phyloP scores from a whole-genome alignment of 2,329 filamentous ascomycete genomes.

The Didymella segeticola region DNA sequence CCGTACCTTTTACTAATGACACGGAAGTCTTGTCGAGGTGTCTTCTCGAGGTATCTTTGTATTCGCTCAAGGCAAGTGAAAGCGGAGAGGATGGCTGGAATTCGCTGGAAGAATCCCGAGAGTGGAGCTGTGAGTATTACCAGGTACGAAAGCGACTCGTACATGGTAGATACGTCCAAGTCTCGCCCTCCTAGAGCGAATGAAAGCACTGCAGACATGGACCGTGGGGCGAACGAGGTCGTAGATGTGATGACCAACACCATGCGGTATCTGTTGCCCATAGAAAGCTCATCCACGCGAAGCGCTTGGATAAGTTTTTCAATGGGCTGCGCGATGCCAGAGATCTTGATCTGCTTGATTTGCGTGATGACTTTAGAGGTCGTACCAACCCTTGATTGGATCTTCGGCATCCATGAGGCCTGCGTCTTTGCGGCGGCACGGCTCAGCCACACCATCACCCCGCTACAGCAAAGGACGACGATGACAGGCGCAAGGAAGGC shows the following conservation, averaged over 20 bases:
- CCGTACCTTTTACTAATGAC: too few species aligned
- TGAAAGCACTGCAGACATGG: conserved; percentile 1
- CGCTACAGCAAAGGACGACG: conserved; percentile 25
- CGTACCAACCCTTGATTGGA: conserved; percentile 34
- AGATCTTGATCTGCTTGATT: conserved; percentile 52
- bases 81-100: background rate
- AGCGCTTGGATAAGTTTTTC: conserved; percentile 43
- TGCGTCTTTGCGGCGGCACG: conserved; percentile 31
- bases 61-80: conserved; percentile 2
- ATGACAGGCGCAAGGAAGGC: conserved; percentile 30
- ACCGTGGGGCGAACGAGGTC: background rate
- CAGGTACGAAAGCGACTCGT: conserved; percentile 7
- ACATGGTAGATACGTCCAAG: conserved; percentile 1
- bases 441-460: conserved; percentile 23
- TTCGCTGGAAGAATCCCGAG: background rate
- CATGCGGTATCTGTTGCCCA: background rate
- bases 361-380: conserved; percentile 41
- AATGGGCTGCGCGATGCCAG: conserved; percentile 43
- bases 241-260: background rate
- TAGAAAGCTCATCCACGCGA: conserved; percentile 44
- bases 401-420: conserved; percentile 31
- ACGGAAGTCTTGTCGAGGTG: conserved; percentile 5
- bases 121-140: conserved; percentile 1
- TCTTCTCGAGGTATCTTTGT: background rate
- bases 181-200: background rate